These are phyloP conservation scores for Leucosporidium scottii DNA, from an alignment of 768 basidiomycete species.

Conservation along the genomic window DNA sequence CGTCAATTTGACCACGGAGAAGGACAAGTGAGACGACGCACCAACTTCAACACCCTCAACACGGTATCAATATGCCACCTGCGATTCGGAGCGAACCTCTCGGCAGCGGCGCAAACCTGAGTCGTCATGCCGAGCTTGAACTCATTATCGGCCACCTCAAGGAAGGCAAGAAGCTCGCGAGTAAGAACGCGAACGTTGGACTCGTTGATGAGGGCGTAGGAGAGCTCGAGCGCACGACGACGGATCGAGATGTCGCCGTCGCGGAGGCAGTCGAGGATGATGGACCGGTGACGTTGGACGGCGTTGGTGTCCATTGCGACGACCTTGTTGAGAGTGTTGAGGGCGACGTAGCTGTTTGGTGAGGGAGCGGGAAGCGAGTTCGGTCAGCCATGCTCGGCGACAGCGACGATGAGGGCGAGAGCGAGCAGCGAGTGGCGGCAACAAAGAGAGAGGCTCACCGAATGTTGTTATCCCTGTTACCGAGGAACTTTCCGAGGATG, in stretches of 20 bases:
- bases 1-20: not conserved
- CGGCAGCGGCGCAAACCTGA: conserved; percentile 90
- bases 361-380: too few relatives aligned
- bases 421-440: too few relatives aligned
- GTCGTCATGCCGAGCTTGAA: conserved; percentile 98
- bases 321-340: conserved; percentile 97
- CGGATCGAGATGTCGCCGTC: conserved; percentile 99
- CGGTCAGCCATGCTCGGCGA: not conserved
- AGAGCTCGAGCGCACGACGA: conserved; percentile 88
- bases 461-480: conserved; percentile 97
- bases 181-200: conserved; percentile 85
- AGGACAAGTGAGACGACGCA: conserved; percentile 42
- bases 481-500: conserved; percentile 94
- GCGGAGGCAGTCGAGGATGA: conserved; percentile 97
- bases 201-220: conserved; percentile 94
- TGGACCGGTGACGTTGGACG: conserved; percentile 94
- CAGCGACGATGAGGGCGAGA: not conserved
- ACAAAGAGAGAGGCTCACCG: conserved; percentile 57
- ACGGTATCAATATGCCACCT: conserved; percentile 99
- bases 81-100: conserved; percentile 93
- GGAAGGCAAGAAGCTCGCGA: conserved; percentile 85
- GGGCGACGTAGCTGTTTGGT: conserved; percentile 83
- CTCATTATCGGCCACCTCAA: conserved; percentile 96
- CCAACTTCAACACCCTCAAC: conserved; percentile 80
- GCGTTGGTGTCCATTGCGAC: conserved; percentile 97